Evolutionary conservation across 2,329 filamentous ascomycete genomes (phyloP), one percentile per base, ranked within the genome.

Genomic region (Aspergillus sp.): DNA sequence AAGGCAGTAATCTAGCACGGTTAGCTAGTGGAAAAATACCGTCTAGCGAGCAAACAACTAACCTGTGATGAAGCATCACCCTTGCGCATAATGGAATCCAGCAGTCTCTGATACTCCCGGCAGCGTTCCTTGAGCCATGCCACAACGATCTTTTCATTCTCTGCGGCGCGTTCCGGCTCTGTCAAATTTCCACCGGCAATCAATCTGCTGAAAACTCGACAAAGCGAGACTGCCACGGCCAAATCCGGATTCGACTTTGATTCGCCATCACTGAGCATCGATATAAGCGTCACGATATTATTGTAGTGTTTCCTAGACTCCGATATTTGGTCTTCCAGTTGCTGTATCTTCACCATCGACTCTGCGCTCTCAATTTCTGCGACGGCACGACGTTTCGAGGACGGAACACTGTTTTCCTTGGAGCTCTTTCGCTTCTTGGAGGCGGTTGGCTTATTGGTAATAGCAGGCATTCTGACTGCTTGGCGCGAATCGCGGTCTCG

Each of bases 221-320:
- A 96, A 48, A 97, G 81, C 2, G 93, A 88, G 19, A 97, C 87
- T 0, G 88, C 85, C 0, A 92, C 89, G 34, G 90, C 77, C 47
- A 90, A 79, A 11, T 84, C 81, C 4, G 84, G 79, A 44, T 88
- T 83, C 2, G 79, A 73, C 17, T 83, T 79, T 19, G 79, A 72
- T 3, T 82, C 74, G 27, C 78, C 77, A 37, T 77, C 78, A 68
- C 83, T 72, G 39, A 86, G 75, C 67, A 86, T 82, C 42, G 82
- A 82, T 46, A 96, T 79, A 39, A 98, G 77, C 11, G 83, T 84
- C 7, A 86, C 83, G 68, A 98, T 93, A 70, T 96, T 91, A 80
- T 96, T 96, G 81, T 96, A 96, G 76, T 96, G 85, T 74, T 92
- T 91, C 69, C 87, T 89, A 50, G 92, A 96, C 73, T 95, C 88